Evolutionary conservation across 1,139 yeast species (phyloP).

Genomic region (Geotrichum carabidarum): DNA sequence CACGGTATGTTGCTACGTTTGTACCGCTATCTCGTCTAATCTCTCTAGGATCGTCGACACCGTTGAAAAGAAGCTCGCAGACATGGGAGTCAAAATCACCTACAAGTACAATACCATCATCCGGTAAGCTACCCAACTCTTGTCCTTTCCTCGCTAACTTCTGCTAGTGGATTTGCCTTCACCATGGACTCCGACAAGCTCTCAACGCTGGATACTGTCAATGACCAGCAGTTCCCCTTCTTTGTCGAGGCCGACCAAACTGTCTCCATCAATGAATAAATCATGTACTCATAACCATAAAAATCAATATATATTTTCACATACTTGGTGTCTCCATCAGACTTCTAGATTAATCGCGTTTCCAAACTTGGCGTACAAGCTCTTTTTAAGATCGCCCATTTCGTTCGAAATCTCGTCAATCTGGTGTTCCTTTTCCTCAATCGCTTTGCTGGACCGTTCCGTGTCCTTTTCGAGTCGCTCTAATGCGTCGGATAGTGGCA

Average conservation of each 20-base stretch:
- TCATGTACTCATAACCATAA: background rate
- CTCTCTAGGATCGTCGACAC: conserved; percentile 28
- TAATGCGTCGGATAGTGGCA: conserved; percentile 62
- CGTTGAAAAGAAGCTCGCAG: conserved; percentile 34
- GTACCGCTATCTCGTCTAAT: background rate
- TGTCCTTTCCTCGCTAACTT: conserved; percentile 39
- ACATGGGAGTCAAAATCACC: conserved; percentile 39
- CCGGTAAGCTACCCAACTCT: conserved; percentile 16
- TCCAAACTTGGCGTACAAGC: conserved; percentile 86
- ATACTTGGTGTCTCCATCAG: conserved; percentile 25
- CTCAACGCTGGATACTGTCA: conserved; percentile 26
- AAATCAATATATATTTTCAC: conserved; percentile 20
- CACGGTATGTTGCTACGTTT: conserved; percentile 18
- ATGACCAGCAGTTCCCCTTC: conserved; percentile 38
- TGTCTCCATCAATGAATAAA: conserved; percentile 25
- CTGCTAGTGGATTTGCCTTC: conserved; percentile 12
- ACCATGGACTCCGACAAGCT: conserved; percentile 24
- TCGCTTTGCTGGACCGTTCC: conserved; percentile 47
- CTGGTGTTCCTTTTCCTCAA: conserved; percentile 45
- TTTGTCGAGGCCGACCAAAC: conserved; percentile 40
- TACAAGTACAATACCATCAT: conserved; percentile 41
- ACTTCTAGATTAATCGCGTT: conserved; percentile 76
- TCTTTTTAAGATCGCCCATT: conserved; percentile 58
- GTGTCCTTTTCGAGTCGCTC: conserved; percentile 59
- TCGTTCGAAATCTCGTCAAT: conserved; percentile 51